Evolutionary conservation across 306 rosid species (phyloP).

Genomic region (Vigna unguiculata): DNA sequence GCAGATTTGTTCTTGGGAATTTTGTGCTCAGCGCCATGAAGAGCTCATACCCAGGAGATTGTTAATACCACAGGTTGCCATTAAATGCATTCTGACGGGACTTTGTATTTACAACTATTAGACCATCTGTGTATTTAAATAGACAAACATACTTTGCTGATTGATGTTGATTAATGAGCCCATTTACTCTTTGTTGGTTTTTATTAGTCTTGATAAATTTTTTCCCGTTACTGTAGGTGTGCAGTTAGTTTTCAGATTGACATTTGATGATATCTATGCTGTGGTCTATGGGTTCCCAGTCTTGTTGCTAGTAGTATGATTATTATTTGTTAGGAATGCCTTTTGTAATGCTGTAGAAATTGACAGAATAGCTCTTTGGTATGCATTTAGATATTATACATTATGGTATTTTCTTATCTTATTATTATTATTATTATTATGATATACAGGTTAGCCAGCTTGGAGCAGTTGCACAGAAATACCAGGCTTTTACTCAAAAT

Average conservation of each 20-base stretch:
- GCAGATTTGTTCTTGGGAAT: constrained; percentile 99
- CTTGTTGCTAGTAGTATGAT: constrained; percentile 21
- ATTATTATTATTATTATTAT: not conserved
- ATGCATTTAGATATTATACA: constrained; percentile 13
- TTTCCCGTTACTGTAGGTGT: not conserved
- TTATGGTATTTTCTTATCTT: constrained; percentile 27
- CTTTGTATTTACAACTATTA: constrained; percentile 20
- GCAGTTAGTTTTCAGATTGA: constrained; percentile 20
- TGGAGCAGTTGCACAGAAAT: constrained; percentile 94
- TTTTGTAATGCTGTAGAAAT: constrained; percentile 25
- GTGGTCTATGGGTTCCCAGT: constrained; percentile 13
- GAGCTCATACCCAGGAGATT: constrained; percentile 97
- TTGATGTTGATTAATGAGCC: constrained; percentile 21
- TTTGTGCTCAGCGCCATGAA: constrained; percentile 98
- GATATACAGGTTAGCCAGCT: constrained; percentile 88
- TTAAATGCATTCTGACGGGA: constrained; percentile 35
- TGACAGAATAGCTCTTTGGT: not conserved
- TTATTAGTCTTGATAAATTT: not conserved
- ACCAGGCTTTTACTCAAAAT: constrained; percentile 92
- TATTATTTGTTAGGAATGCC: constrained; percentile 13
- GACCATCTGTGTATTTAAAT: constrained; percentile 21
- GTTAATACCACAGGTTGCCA: constrained; percentile 90
- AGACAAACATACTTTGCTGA: constrained; percentile 23
- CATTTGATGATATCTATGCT: constrained; percentile 18
- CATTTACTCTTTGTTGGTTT: constrained; percentile 16